phyloP scores from a whole-genome alignment of 345 rosid species.

The Melaleuca quinquenervia region DNA sequence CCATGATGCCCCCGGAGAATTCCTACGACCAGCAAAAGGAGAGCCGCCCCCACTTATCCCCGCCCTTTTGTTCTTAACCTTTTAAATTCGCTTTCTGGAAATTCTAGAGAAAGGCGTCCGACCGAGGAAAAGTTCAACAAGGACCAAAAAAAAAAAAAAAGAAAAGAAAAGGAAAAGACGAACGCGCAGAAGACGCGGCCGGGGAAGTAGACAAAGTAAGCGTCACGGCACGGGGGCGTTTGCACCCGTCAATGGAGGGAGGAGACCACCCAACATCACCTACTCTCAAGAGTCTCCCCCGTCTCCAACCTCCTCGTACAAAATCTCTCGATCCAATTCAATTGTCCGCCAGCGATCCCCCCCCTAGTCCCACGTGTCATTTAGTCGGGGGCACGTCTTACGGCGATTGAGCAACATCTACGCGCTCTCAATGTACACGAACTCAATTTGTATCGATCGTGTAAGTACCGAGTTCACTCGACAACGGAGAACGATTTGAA shows the following conservation, averaged over 20 bases:
- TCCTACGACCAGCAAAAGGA: background rate
- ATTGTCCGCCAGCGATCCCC: too few relatives aligned
- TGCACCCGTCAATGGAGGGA: background rate
- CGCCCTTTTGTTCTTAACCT: too few relatives aligned
- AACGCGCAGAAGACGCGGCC: background rate
- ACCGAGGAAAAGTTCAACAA: background rate
- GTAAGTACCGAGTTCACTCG: too few relatives aligned
- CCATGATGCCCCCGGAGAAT: background rate
- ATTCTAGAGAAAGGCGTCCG: background rate
- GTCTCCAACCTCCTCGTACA: background rate
- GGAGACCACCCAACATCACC: background rate
- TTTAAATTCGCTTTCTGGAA: background rate
- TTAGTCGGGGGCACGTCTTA: too few relatives aligned
- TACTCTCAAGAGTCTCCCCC: background rate
- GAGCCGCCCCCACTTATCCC: background rate
- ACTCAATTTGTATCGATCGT: too few relatives aligned
- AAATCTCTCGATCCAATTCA: background rate
- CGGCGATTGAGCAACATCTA: accelerated
- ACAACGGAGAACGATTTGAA: too few relatives aligned
- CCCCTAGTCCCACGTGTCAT: too few relatives aligned
- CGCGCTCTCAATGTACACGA: too few relatives aligned
- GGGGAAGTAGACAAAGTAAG: background rate
- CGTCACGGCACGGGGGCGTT: background rate
- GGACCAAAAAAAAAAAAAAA: too few relatives aligned
- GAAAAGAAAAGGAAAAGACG: background rate